These are phyloP conservation scores for Nemania sp. DNA, from an alignment of 2,329 filamentous ascomycete species.

Conservation along the genomic window DNA sequence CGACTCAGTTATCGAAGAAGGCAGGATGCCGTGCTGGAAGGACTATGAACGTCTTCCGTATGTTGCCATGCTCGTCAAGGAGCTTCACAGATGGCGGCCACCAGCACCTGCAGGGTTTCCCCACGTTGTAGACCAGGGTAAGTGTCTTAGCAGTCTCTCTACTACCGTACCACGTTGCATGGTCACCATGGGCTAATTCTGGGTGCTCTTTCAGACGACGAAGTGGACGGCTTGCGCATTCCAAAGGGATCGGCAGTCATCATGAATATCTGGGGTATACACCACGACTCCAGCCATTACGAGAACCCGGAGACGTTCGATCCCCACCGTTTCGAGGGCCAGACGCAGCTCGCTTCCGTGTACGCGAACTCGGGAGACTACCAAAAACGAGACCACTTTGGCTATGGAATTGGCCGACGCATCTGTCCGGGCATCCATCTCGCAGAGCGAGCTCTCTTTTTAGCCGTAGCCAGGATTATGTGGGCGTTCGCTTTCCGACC, in stretches of 20 bases:
- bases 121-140: constrained; percentile 39
- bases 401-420: constrained; percentile 54
- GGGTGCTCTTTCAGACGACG: not conserved
- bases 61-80: constrained; percentile 57
- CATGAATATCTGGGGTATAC: constrained; percentile 52
- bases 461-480: constrained; percentile 49
- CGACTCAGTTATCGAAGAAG: constrained; percentile 53
- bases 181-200: too few species aligned
- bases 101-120: constrained; percentile 52
- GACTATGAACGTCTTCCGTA: constrained; percentile 53
- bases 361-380: constrained; percentile 30
- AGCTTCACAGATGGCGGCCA: constrained; percentile 58
- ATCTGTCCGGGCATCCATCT: constrained; percentile 55
- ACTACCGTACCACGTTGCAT: too few species aligned
- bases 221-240: constrained; percentile 55
- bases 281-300: constrained; percentile 43
- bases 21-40: constrained; percentile 52
- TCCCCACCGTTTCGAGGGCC: constrained; percentile 42
- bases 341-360: constrained; percentile 30
- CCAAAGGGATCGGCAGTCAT: constrained; percentile 55
- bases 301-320: constrained; percentile 27
- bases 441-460: constrained; percentile 48
- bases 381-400: constrained; percentile 49
- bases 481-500: constrained; percentile 50
- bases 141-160: too few species aligned